Evolutionary conservation across 495 filamentous ascomycete genomes (phyloP).

Genomic region (Viridothelium virens): DNA sequence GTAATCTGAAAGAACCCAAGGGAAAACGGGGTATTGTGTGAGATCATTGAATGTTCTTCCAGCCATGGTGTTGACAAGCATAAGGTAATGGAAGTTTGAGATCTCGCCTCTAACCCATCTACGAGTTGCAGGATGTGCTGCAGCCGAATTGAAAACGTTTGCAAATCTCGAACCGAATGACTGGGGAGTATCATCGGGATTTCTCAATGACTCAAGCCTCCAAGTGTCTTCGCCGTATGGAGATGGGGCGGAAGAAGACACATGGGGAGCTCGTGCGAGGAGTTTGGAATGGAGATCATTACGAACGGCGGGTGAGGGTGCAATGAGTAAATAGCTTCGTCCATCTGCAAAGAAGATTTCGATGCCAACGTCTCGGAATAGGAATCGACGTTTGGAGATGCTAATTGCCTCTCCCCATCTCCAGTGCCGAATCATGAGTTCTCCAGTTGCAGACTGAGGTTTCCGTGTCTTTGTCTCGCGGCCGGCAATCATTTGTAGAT

Average conservation of each 20-base stretch:
- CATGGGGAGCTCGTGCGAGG: slow-evolving; percentile 68
- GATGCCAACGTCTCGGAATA: slow-evolving; percentile 90
- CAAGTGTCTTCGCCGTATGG: slow-evolving; percentile 56
- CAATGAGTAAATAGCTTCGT: slow-evolving; percentile 84
- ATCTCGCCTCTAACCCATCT: slow-evolving; percentile 92
- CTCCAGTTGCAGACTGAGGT: slow-evolving; percentile 42
- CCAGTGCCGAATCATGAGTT: slow-evolving; percentile 83
- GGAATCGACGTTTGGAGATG: slow-evolving; percentile 90
- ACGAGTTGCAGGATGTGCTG: slow-evolving; percentile 72
- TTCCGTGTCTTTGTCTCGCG: slow-evolving; percentile 52
- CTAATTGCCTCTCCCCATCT: slow-evolving; percentile 90
- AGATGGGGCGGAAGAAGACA: slow-evolving; percentile 45
- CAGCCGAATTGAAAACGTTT: slow-evolving; percentile 75
- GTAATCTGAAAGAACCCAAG: slow-evolving; percentile 94
- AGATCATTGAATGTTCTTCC: slow-evolving; percentile 96
- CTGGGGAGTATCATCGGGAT: slow-evolving; percentile 71
- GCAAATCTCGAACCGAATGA: slow-evolving; percentile 85
- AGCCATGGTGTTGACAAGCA: slow-evolving; percentile 96
- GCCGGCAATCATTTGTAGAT: slow-evolving; percentile 85
- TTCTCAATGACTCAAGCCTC: slow-evolving; percentile 77
- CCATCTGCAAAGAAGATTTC: slow-evolving; percentile 97
- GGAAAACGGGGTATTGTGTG: slow-evolving; percentile 96
- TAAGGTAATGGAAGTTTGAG: slow-evolving; percentile 97
- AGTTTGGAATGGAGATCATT: slow-evolving; percentile 73
- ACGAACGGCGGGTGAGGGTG: slow-evolving; percentile 60